Base-by-base conservation (phyloP, 2,329 filamentous ascomycete genomes). In the Pseudogymnoascus sp. region DNA sequence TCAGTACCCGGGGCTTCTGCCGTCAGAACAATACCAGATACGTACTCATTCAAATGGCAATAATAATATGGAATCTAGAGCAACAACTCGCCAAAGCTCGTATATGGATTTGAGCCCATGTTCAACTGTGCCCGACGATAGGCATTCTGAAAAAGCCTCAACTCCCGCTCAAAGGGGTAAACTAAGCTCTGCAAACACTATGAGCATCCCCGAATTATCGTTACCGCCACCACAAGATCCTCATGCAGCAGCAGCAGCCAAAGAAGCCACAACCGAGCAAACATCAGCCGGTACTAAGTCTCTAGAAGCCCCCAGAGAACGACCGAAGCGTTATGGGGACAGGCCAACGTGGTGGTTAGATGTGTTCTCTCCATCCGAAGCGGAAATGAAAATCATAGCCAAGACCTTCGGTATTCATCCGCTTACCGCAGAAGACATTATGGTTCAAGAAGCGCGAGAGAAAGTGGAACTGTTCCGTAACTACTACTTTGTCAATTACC, bases 401-500 rank as follows among this genome's bases (percentile, higher is more conserved):
- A 96, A 96, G 72, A 84, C 95, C 0, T 99, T 99, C 73, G 91
- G 92, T 14, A 97, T 99, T 65, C 95, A 99, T 77, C 93, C 95
- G 0, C 79, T 99, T 64, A 99, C 95, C 0, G 88, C 91, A 1
- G 95, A 99, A 75, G 95, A 99, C 73, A 97, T 99, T 70, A 88
- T 97, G 83, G 88, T 97, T 79, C 91, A 97, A 74, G 95, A 99
- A 78, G 90, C 93, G 42, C 93, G 95, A 21, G 95, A 99, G 73
- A 99, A 99, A 77, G 95, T 99, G 0, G 95, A 99, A 75, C 82
- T 99, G 0, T 99, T 99, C 80, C 88, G 91, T 36, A 90, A 96
- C 74, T 99, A 99, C 78, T 99, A 99, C 76, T 97, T 99, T 71
- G 91, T 99, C 77, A 97, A 96, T 75, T 99, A 99, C 75, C 89